Conservation (phyloP, 1,284 basidiomycete genomes). For the Boletus austroedulis region DNA sequence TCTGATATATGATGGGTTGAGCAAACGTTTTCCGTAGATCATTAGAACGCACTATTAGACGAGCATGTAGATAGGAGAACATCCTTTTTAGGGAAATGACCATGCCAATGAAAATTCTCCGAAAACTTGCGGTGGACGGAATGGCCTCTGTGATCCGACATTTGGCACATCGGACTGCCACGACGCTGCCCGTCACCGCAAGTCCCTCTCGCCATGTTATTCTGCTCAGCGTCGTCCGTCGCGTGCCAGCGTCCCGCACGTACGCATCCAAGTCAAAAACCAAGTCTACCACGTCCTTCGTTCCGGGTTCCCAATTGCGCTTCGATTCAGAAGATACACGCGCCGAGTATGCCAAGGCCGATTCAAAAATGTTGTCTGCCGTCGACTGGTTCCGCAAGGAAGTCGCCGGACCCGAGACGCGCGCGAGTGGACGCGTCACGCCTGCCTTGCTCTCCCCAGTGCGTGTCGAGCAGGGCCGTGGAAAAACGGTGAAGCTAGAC, state of each 20-base stretch:
- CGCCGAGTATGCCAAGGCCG: slow-evolving; percentile 54
- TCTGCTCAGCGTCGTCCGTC: not conserved
- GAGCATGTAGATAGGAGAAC: not conserved
- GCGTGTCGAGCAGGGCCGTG: slow-evolving; percentile 49
- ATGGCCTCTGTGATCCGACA: slow-evolving; percentile 13
- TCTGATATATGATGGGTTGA: slow-evolving; percentile 81
- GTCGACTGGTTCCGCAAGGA: slow-evolving; percentile 73
- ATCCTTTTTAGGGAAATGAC: not conserved
- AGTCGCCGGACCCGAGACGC: slow-evolving; percentile 60
- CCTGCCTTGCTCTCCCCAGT: slow-evolving; percentile 69
- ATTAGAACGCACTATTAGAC: not conserved
- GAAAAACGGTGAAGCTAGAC: slow-evolving; percentile 48
- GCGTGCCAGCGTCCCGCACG: slow-evolving; percentile 11
- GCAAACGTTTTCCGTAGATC: slow-evolving; percentile 48
- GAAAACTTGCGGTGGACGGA: not conserved
- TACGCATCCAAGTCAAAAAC: slow-evolving; percentile 36
- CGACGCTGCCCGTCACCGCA: not conserved
- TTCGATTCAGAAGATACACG: slow-evolving; percentile 49
- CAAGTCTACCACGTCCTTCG: slow-evolving; percentile 50
- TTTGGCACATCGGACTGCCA: slow-evolving; percentile 4
- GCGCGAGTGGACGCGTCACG: slow-evolving; percentile 73
- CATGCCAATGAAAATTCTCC: not conserved
- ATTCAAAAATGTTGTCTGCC: slow-evolving; percentile 58
- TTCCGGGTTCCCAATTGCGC: slow-evolving; percentile 57
- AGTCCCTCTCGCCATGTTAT: not conserved